Percentiles rank a stretch among this genome's conserved stretches.
Evolutionary conservation across 2,329 filamentous ascomycete genomes (phyloP).

Genomic region (Blumeria graminis): DNA sequence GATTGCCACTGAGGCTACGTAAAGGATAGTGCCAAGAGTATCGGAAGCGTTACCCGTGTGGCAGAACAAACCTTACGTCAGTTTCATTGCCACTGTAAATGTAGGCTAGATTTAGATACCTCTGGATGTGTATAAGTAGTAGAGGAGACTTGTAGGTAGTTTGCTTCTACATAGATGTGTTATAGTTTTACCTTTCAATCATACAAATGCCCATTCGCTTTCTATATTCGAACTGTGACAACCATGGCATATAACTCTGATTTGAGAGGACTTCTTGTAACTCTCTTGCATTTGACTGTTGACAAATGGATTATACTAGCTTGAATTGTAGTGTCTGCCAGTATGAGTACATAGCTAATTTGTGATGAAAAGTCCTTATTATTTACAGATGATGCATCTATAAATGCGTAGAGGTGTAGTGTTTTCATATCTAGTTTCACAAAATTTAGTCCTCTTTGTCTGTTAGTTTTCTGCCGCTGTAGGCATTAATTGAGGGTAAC

Average conservation of each 20-base stretch:
- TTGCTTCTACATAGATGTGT: too few species aligned
- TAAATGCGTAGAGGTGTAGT: not conserved
- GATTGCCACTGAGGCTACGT: too few species aligned
- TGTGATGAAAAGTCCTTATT: not conserved
- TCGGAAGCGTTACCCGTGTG: too few species aligned
- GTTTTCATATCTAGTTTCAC: not conserved
- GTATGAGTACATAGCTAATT: slow-evolving; percentile 1
- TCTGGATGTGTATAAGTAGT: too few species aligned
- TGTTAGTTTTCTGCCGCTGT: not conserved
- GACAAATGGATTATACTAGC: slow-evolving; percentile 1
- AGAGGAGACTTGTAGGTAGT: too few species aligned
- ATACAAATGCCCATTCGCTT: too few species aligned
- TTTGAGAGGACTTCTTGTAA: not conserved
- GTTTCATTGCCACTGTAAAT: too few species aligned
- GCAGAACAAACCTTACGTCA: too few species aligned
- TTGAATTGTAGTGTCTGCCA: not conserved
- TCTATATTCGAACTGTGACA: too few species aligned
- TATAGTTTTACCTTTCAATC: too few species aligned
- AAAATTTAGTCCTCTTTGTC: not conserved
- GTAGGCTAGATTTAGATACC: too few species aligned
- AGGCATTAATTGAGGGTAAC: not conserved
- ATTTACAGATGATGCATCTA: not conserved
- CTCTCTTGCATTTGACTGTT: not conserved
- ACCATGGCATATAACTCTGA: not conserved
- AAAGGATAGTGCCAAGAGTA: too few species aligned